Percentiles rank a stretch among this genome's conserved stretches.
Evolutionary conservation across 768 basidiomycete genomes (phyloP).

Genomic region (Serendipita indica): DNA sequence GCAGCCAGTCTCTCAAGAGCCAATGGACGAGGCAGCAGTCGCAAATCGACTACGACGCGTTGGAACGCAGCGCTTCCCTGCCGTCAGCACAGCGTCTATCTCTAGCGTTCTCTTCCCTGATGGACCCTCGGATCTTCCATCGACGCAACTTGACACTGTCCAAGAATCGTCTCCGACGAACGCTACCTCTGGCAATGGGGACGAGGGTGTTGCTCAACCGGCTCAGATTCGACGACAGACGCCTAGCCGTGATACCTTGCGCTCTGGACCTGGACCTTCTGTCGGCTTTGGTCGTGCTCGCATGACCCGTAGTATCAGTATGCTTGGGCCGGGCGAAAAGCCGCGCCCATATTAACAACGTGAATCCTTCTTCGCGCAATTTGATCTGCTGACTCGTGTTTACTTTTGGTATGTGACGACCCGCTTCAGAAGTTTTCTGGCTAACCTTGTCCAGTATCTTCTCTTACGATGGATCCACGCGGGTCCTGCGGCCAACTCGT

Average conservation of each 20-base stretch:
- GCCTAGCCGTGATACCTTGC: too few species aligned
- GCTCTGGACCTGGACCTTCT: background rate
- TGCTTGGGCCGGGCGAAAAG: background rate
- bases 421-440: too few species aligned
- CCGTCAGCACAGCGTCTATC: background rate
- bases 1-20: background rate
- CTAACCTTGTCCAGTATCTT: too few species aligned
- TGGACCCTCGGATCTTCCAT: background rate
- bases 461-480: too few species aligned
- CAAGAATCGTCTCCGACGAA: background rate
- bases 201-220: background rate
- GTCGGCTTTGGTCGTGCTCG: background rate
- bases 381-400: too few species aligned
- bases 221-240: too few species aligned
- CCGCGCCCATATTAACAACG: background rate
- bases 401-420: too few species aligned
- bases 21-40: background rate
- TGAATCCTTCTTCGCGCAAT: too few species aligned
- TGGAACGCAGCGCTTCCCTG: background rate
- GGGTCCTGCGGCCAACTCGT: too few species aligned
- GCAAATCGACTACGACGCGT: background rate
- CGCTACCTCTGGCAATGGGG: background rate
- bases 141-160: background rate
- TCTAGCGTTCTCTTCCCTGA: slow-evolving; percentile 6
- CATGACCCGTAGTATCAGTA: slow-evolving; percentile 6